A percentile compares a stretch with the other conserved stretches of the same genome.
Evolutionary conservation across 305 asterid species (phyloP).

Genomic region (Ruellia speciosa): DNA sequence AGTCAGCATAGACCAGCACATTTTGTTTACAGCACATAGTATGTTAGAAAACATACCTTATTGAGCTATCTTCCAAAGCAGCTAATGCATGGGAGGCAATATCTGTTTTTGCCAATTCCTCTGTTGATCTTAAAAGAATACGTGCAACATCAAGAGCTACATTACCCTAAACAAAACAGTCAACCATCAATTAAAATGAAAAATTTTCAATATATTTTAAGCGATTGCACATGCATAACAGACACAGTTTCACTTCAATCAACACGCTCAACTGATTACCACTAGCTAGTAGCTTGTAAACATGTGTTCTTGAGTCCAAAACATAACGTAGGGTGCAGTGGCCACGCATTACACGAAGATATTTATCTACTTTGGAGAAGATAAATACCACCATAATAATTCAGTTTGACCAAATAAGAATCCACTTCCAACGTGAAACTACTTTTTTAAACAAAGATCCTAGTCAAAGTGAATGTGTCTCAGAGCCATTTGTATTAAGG

Average conservation of each 20-base stretch:
- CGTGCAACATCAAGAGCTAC: conserved; percentile 96
- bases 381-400: no score
- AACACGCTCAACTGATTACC: background rate
- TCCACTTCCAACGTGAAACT: no score
- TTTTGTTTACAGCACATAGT: conserved; percentile 2
- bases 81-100: conserved; percentile 75
- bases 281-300: no score
- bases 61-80: conserved; percentile 60
- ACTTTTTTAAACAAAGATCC: no score
- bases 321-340: conserved; percentile 2
- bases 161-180: conserved; percentile 48
- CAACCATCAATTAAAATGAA: background rate
- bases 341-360: background rate
- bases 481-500: no score
- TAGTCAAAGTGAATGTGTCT: no score
- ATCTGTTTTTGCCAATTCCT: conserved; percentile 77
- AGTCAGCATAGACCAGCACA: conserved; percentile 2
- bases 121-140: conserved; percentile 70
- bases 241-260: background rate
- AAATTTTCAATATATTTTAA: conserved; percentile 14
- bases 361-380: conserved; percentile 3
- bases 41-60: conserved; percentile 41
- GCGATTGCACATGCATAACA: background rate
- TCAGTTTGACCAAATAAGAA: no score
- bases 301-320: background rate